Evolutionary conservation across 2,329 filamentous ascomycete species (phyloP).

Genomic region (Phaeosphaeria sp.): DNA sequence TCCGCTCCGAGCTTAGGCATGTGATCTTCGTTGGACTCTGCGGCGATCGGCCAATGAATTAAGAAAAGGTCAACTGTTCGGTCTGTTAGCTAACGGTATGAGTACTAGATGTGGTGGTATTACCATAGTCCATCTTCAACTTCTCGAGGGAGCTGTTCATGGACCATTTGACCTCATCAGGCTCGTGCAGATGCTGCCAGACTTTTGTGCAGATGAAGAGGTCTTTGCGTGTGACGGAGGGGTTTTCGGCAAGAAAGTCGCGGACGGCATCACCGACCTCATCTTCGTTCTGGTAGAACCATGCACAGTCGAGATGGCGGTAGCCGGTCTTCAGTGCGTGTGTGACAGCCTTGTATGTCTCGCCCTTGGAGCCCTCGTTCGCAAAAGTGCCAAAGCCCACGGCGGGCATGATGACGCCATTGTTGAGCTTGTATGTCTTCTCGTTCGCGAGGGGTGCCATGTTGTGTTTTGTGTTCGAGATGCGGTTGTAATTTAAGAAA

Average conservation of each 20-base stretch:
- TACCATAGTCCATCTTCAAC: conserved; percentile 66
- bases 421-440: conserved; percentile 61
- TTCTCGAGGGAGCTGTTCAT: conserved; percentile 68
- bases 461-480: conserved; percentile 12
- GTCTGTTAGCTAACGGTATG: too few relatives aligned
- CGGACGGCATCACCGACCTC: conserved; percentile 71
- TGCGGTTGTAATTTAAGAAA: conserved; percentile 7
- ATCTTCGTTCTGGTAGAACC: conserved; percentile 75
- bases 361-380: conserved; percentile 68
- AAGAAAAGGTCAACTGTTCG: conserved; percentile 77
- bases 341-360: conserved; percentile 63
- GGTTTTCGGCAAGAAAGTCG: conserved; percentile 63
- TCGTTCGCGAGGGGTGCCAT: conserved; percentile 41
- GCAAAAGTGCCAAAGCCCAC: conserved; percentile 78
- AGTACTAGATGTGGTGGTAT: too few relatives aligned
- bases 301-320: conserved; percentile 72
- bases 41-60: conserved; percentile 66
- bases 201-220: conserved; percentile 81
- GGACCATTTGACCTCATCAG: conserved; percentile 67
- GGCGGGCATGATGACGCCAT: conserved; percentile 69
- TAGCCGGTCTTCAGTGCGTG: conserved; percentile 67
- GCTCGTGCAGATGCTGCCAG: conserved; percentile 61
- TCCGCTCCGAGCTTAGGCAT: conserved; percentile 64
- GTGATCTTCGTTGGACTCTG: conserved; percentile 58
- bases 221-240: conserved; percentile 63